These are phyloP conservation scores for Geotrichum ghanense DNA, from an alignment of 805 yeast genomes.

Conservation along the genomic window DNA sequence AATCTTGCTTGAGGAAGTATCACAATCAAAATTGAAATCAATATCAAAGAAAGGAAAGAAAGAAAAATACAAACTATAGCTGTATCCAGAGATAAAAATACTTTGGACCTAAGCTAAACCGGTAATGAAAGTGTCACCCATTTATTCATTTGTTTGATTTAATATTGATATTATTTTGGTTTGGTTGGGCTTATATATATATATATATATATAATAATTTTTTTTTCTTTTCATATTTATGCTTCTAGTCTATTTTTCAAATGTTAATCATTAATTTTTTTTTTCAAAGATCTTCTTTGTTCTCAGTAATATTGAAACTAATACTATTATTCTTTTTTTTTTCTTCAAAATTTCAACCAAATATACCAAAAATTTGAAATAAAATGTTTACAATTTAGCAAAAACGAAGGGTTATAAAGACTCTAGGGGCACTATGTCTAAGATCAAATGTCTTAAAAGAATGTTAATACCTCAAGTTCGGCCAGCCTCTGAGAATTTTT, in stretches of 20 bases:
- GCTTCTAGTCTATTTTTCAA: constrained; percentile 2
- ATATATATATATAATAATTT: neutral
- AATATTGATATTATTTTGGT: no score
- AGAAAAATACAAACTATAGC: neutral
- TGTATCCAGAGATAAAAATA: neutral
- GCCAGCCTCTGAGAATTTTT: no score
- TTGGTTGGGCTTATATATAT: neutral
- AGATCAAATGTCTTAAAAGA: no score
- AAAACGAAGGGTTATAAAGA: no score
- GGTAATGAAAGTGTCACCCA: neutral
- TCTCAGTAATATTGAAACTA: neutral
- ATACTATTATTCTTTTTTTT: neutral
- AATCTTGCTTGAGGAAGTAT: neutral
- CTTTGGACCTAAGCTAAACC: neutral
- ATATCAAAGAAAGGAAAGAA: neutral
- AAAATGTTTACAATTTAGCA: no score
- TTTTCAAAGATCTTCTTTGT: neutral
- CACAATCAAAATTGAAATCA: neutral
- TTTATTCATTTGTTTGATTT: neutral
- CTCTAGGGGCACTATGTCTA: no score
- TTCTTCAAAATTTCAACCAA: neutral
- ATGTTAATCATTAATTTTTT: no score
- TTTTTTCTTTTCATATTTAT: constrained; percentile 2
- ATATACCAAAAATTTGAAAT: no score
- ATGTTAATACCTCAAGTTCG: no score